phyloP scores from a whole-genome alignment of 768 basidiomycete species.

The Hericium coralloides region DNA sequence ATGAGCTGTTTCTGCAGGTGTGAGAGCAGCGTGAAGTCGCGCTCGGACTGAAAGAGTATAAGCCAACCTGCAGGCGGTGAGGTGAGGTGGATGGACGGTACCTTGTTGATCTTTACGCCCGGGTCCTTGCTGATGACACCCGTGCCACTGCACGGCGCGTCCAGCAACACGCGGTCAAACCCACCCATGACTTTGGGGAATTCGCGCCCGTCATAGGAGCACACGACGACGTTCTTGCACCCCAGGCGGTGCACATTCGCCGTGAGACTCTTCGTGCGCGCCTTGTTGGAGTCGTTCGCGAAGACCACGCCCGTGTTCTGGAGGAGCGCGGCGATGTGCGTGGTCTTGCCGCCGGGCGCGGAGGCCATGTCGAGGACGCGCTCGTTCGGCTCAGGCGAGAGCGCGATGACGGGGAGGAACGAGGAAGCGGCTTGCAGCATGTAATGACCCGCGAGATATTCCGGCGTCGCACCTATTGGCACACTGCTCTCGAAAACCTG shows the following conservation, averaged over 20 bases:
- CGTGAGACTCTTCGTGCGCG: conserved; percentile 89
- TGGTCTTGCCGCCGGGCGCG: conserved; percentile 96
- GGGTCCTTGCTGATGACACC: conserved; percentile 98
- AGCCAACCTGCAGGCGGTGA: background rate
- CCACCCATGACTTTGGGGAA: conserved; percentile 99
- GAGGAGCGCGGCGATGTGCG: conserved; percentile 93
- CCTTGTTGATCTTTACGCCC: conserved; percentile 98
- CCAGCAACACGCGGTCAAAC: conserved; percentile 93
- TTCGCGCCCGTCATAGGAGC: conserved; percentile 94
- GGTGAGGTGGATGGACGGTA: conserved; percentile 20
- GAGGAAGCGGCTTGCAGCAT: conserved; percentile 99
- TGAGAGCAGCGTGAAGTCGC: conserved; percentile 92
- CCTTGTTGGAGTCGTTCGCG: conserved; percentile 94
- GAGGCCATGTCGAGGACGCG: conserved; percentile 98
- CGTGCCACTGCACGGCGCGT: conserved; percentile 97
- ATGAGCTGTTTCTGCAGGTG: conserved; percentile 98
- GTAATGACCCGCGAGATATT: conserved; percentile 98
- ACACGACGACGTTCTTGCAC: conserved; percentile 96
- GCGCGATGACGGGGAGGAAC: conserved; percentile 97
- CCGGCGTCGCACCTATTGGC: conserved; percentile 94
- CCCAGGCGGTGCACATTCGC: conserved; percentile 96
- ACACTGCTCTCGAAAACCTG: conserved; percentile 96
- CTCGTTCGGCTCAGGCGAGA: conserved; percentile 86
- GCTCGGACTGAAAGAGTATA: conserved; percentile 55
- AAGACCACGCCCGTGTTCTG: conserved; percentile 98